These are phyloP conservation scores for Vitis amurensis DNA, from an alignment of 164 flowering plant species.

Conservation along the genomic window DNA sequence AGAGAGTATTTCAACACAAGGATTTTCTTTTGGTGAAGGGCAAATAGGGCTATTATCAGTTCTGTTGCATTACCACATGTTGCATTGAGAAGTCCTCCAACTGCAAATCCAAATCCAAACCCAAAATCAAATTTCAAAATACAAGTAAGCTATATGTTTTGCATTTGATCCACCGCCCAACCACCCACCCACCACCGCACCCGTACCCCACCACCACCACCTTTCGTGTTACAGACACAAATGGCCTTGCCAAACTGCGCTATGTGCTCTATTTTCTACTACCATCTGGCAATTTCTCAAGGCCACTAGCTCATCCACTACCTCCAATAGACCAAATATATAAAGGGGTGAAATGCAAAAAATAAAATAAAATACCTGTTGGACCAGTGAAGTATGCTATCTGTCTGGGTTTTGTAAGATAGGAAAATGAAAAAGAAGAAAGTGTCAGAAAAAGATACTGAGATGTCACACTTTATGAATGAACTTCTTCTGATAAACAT, in stretches of 20 bases:
- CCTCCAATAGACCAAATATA: no score
- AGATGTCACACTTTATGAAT: neutral
- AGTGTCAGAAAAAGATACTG: neutral
- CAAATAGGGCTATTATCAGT: conserved; percentile 46
- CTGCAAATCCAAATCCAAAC: conserved; percentile 15
- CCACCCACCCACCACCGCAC: no score
- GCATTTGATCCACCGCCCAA: no score
- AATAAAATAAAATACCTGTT: conserved; percentile 30
- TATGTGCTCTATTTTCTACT: no score
- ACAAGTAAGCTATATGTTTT: no score
- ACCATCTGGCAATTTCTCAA: no score
- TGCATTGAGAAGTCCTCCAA: conserved; percentile 53
- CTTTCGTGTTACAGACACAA: no score
- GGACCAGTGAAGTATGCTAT: conserved; percentile 46
- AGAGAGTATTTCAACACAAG: conserved; percentile 43
- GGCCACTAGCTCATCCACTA: no score
- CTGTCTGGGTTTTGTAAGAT: conserved; percentile 23
- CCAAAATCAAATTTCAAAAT: no score
- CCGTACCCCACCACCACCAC: no score
- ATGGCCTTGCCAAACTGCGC: no score
- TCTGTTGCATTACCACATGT: conserved; percentile 59
- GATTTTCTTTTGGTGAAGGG: conserved; percentile 32
- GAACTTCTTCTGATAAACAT: neutral
- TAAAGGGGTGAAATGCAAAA: neutral
- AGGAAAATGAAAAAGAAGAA: neutral